Base-by-base conservation (phyloP, 306 rosid species). In the Leucaena leucocephala region DNA sequence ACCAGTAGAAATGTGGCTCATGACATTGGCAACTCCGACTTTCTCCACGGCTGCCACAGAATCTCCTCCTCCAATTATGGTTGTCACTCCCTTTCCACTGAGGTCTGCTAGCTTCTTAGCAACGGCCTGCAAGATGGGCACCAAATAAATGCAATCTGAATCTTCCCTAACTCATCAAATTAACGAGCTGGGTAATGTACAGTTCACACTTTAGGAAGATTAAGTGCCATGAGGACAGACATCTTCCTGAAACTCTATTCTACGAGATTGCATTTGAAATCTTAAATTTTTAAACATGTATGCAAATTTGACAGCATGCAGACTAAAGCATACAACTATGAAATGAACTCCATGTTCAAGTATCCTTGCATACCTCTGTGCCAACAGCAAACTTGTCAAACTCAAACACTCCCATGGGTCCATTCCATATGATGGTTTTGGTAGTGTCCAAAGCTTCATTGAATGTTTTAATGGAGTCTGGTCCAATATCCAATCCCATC, bases 401-500 rank as follows among this genome's bases (percentile, higher is more conserved):
- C 86, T 96, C 99, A 49, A 96, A 96, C 71, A 96, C 99, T 84
- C 99, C 99, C 99, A 93, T 93, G 33, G 99, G 99, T 83, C 99
- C 99, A 54, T 96, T 96, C 99, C 99, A 96, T 68, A 96, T 96
- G 85, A 96, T 62, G 80, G 99, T 96, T 88, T 96, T 76, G 76
- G 99, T 93, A 46, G 96, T 86, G 75, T 85, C 99, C 85, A 96
- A 79, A 19, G 97, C 94, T 2, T 89, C 93, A 38, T 50, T 96
- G 92, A 96, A 96, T 67, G 97, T 77, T 88, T 89, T 91, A 49
- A 96, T 49, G 35, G 99, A 96, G 61, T 96, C 99, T 76, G 99
- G 99, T 57, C 99, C 99, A 78, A 96, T 89, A 85, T 96, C 99
- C 89, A 96, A 86, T 74, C 99, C 99, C 99, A 96, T 96, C 99